Base-by-base conservation (phyloP, 805 yeast species). In the Sporopachydermia quercuum region DNA sequence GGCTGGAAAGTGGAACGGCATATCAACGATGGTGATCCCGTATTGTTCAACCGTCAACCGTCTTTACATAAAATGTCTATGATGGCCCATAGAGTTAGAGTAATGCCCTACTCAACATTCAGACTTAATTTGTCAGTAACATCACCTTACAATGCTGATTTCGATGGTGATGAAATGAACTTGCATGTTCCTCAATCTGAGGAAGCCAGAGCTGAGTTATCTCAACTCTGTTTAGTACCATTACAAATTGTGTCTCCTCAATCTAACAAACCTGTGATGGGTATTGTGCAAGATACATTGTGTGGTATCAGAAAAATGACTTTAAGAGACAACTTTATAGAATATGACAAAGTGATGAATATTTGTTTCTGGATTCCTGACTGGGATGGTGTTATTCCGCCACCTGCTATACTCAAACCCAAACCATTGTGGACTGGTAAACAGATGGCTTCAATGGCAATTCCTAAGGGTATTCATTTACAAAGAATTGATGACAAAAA, bases 91-190 rank as follows among this genome's bases (percentile, higher is more conserved):
- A 74, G 95, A 63, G 98, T 91, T 30, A 86, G 83, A 57, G 98
- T 91, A 37, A 86, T 91, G 95, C 99, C 99, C 8, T 91, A 86
- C 57, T 87, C 97, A 4, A 91, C 99, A 0, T 91, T 91, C 70
- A 75, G 99, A 65, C 70, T 91, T 65, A 91, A 91, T 56, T 68
- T 91, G 57, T 91, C 97, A 17, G 98, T 91, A 37, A 91, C 98
- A 0, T 85, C 97, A 15, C 99, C 99, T n/a, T 91, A 91, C 62
- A 91, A 91, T 65, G 99, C 99, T 37, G 99, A 91, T 79, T 91
- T 91, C 68, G 99, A 91, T 67, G 99, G 99, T 71, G 99, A 91
- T 63, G 99, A 91, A 65, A 91, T 91, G 99, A 91, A 91, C 63
- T 79, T 91, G 65, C 99, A 91, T 56, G 98, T 89, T 49, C 98